Evolutionary conservation across 2,329 filamentous ascomycete genomes (phyloP).

Genomic region (Aspergillus latus): DNA sequence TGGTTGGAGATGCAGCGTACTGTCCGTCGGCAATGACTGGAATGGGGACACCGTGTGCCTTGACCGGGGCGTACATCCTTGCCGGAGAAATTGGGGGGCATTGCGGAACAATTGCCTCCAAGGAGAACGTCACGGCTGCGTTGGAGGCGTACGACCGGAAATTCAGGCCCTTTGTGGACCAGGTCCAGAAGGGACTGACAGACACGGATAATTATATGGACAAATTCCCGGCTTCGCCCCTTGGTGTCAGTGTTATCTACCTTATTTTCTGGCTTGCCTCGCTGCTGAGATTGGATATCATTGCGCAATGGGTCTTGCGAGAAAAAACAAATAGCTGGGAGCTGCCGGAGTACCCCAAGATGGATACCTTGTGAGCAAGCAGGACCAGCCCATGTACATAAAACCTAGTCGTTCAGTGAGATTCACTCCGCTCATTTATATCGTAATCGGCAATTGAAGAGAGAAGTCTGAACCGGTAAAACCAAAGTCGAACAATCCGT

Average conservation of each 20-base stretch:
- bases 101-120: background rate
- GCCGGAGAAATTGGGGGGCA: slow-evolving; percentile 49
- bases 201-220: slow-evolving; percentile 10
- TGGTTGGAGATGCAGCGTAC: slow-evolving; percentile 45
- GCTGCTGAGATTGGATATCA: slow-evolving; percentile 37
- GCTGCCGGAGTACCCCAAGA: slow-evolving; percentile 37
- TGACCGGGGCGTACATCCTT: slow-evolving; percentile 53
- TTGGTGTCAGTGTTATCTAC: slow-evolving; percentile 37
- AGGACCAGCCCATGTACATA: background rate
- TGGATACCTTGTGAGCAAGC: background rate
- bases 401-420: background rate
- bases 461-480: background rate
- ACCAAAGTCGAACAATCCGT: slow-evolving; percentile 2
- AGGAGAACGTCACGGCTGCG: slow-evolving; percentile 27
- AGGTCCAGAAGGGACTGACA: slow-evolving; percentile 34
- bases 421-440: background rate
- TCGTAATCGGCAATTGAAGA: background rate
- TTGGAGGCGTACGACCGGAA: slow-evolving; percentile 42
- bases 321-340: slow-evolving; percentile 37
- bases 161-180: slow-evolving; percentile 48
- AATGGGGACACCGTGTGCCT: slow-evolving; percentile 33
- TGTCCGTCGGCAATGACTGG: slow-evolving; percentile 33
- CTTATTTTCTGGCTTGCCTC: slow-evolving; percentile 31
- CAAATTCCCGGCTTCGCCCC: slow-evolving; percentile 27
- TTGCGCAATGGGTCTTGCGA: slow-evolving; percentile 32